Evolutionary conservation across 2,329 filamentous ascomycete genomes (phyloP), one percentile per base, ranked within the genome.

Genomic region (Pezizomycotina sp.): DNA sequence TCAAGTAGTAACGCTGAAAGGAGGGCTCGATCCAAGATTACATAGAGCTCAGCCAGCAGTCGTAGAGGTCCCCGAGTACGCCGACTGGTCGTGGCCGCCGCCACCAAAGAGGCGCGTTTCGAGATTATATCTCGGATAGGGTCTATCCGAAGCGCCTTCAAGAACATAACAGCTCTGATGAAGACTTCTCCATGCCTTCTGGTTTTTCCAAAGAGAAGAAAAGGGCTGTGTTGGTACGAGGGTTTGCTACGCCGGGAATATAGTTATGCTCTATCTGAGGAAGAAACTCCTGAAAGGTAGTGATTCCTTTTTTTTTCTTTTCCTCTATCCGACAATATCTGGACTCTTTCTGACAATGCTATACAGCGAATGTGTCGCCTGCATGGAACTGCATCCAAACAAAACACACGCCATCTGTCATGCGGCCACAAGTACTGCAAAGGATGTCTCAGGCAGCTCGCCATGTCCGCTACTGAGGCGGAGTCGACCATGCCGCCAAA

Each of bases 401-500:
- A 36, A 38, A 4, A 38, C 28, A 4, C 31, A 43, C 14, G 34
- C 39, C 8, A 22, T 43, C 15, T 35, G 31, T 3, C 18, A 10
- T 43, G 40, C 32, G 9, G 33, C 19, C 40, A 43, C 25, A 28
- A 22, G 9, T 43, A 16, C 13, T 43, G 40, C 35, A 36, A 39
- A 29, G n/a, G 15, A 6, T 43, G 40, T 19, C 27, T 43, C 15
- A 35, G 28, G 24, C 29, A 26, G 6, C 38, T 43, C 35, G 35
- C 39, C 27, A 29, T 43, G 36, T 27, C 24, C 12, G 40, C 40
- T 3, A 28, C 40, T 4, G 35, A 43, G 12, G 35, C 38, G 31
- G 40, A 43, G 22, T 33, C 26, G 18, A 43, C 40, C 8, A 43
- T 43, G 40, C 40, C 40, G n/a, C 40, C 40, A 15, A 43, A 39